Base-by-base conservation (phyloP, 768 basidiomycete genomes). In the Suillus bovinus region DNA sequence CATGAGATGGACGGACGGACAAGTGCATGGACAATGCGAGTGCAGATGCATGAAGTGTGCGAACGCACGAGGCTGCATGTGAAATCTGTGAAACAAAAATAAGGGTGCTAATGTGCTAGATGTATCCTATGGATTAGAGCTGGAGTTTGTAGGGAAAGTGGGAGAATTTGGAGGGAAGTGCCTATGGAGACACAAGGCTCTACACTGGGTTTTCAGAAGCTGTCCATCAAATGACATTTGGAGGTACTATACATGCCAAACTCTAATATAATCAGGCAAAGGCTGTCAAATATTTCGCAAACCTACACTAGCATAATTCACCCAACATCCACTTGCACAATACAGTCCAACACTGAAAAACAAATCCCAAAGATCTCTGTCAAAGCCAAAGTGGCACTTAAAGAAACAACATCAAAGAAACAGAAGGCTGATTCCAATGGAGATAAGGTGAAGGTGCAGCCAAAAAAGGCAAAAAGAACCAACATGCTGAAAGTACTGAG, bases 311-410 rank as follows among this genome's bases (percentile, higher is more conserved):
- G 20, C 24, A 34, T 36, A 34, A 34, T 33, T 39, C n/a, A 55
- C 54, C 29, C 54, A 55, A 36, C 54, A n/a, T 33, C 53, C 33
- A n/a, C 54, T 34, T 17, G 17, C 54, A 55, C 33, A 24, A 33
- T 55, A n/a, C 54, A 33, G 9, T n/a, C 24, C 33, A 33, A 34
- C 20, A 55, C 38, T 33, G n/a, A n/a, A 36, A 55, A 55, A 39
- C 4, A 33, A 55, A 36, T 55, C 24, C 54, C 54, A 13, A 55
- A 55, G 54, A n/a, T 39, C 54, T 55, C 54, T n/a, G 54, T n/a
- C 38, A 33, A 55, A 39, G 41, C 17, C 5, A 55, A 34, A n/a
- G 38, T 20, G 6, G 33, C 54, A 9, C 33, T 55, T 42, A 20
- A 42, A 42, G 41, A 42, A 42, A 42, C 41, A 42, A 42, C 39